Base-by-base conservation (phyloP, 352 stramenopile genomes). In the Phytopythium montanum region DNA sequence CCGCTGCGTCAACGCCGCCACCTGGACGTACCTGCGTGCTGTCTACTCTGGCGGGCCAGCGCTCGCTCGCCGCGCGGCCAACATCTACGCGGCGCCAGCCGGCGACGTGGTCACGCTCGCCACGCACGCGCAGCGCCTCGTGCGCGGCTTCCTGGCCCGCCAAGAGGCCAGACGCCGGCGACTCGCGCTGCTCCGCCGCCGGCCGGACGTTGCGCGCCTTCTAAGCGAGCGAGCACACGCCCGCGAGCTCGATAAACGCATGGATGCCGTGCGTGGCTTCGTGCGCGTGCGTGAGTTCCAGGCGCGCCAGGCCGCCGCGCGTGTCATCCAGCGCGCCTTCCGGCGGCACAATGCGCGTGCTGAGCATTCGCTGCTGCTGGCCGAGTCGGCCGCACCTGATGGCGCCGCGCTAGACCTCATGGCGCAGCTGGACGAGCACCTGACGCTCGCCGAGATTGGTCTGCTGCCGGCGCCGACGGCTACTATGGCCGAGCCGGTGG, bases 311-410 rank as follows among this genome's bases (percentile, higher is more conserved):
- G 52, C 79, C 18, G 79, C 79, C 0, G 67, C 60, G 9, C 63
- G 83, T 39, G 85, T 79, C 45, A 81, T 92, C 59, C 81, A 92
- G 52, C 79, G 78, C 25, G 68, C 59, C 25, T 83, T 85, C 49
- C 73, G 75, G 16, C 54, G 72, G 5, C 71, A 68, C 41, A 39
- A 88, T 2, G 48, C 85, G 42, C 69, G 78, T 1, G 58, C 62
- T 14, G 79, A 86, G 56, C 74, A 88, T 54, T 65, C 71, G 3
- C 56, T 85, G 53, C 62, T 86, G 44, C 68, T 88, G 59, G 70
- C 70, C 26, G 81, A 88, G 62, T 86, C 77, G 12, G 76, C 66
- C 8, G 74, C 84, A 12, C 72, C 76, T 5, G 66, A 82, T 23
- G 74, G 66, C 2, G 71, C 69, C 31, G 66, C 64, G 4, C 59